phyloP scores from a whole-genome alignment of 2,329 filamentous ascomycete genomes.

The Aspergillus fijiensis region DNA sequence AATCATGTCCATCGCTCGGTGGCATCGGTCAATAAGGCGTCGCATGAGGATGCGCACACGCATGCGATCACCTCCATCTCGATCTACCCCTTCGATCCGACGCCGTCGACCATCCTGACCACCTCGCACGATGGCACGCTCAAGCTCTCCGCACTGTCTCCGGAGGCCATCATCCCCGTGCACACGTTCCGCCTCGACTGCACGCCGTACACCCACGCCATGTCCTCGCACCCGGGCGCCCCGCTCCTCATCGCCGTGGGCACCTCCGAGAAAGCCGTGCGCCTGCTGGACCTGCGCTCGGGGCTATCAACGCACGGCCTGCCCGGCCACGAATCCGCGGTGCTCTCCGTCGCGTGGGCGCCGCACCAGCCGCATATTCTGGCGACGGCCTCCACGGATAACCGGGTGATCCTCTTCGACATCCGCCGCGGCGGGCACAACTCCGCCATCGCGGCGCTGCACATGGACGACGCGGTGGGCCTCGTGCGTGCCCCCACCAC shows the following conservation, averaged over 20 bases:
- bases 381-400: conserved; percentile 81
- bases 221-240: conserved; percentile 66
- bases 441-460: conserved; percentile 71
- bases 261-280: conserved; percentile 79
- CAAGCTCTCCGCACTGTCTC: conserved; percentile 44
- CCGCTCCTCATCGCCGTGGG: conserved; percentile 81
- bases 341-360: conserved; percentile 76
- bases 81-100: conserved; percentile 50
- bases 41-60: conserved; percentile 42
- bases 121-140: conserved; percentile 49
- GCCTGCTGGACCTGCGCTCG: conserved; percentile 81
- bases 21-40: conserved; percentile 43
- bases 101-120: conserved; percentile 47
- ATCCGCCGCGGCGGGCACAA: conserved; percentile 68
- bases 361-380: conserved; percentile 76
- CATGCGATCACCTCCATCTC: conserved; percentile 49
- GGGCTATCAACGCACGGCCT: conserved; percentile 72
- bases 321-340: conserved; percentile 64
- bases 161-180: conserved; percentile 41
- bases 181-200: conserved; percentile 49
- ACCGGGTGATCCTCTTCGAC: conserved; percentile 82
- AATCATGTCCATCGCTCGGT: conserved; percentile 55
- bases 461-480: conserved; percentile 80
- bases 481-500: conserved; percentile 45
- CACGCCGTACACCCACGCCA: conserved; percentile 62